Conservation (phyloP, 2,329 filamentous ascomycete species). For the Colletotrichum higginsianum region DNA sequence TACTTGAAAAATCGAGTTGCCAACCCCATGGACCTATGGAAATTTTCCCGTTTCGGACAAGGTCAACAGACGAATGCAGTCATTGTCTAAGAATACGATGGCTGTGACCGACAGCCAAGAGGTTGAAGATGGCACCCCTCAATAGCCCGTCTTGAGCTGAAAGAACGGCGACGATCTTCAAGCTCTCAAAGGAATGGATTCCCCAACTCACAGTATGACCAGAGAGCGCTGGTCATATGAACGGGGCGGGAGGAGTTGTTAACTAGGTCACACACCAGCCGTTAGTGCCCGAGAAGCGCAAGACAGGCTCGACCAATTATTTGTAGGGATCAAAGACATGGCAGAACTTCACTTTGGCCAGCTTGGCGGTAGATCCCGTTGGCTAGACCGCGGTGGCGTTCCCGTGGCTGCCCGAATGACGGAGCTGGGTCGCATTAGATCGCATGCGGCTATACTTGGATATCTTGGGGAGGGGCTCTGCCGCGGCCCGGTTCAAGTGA, state of each 20-base stretch:
- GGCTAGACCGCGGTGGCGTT: not conserved
- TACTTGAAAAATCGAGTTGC: not conserved
- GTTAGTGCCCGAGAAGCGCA: slow-evolving; percentile 11
- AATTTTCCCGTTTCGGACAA: not conserved
- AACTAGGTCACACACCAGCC: slow-evolving; percentile 2
- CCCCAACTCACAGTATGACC: not conserved
- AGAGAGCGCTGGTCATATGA: not conserved
- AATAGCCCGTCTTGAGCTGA: slow-evolving; percentile 5
- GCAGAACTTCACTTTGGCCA: not conserved
- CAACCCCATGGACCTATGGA: not conserved
- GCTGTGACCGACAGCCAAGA: slow-evolving; percentile 5
- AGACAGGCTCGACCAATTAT: not conserved
- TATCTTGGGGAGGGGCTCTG: not conserved
- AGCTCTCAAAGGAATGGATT: not conserved
- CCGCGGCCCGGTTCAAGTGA: not conserved
- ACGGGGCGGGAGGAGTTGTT: slow-evolving; percentile 18
- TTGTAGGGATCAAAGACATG: slow-evolving; percentile 10
- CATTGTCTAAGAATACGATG: not conserved
- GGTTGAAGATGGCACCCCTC: not conserved
- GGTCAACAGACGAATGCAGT: slow-evolving; percentile 23
- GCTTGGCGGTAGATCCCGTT: slow-evolving; percentile 11
- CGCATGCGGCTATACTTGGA: slow-evolving; percentile 31
- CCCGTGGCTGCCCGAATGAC: slow-evolving; percentile 24
- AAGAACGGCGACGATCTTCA: not conserved
- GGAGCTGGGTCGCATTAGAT: not conserved